Evolutionary conservation across 768 basidiomycete species (phyloP).

Genomic region (Thelephora aurantiotincta): DNA sequence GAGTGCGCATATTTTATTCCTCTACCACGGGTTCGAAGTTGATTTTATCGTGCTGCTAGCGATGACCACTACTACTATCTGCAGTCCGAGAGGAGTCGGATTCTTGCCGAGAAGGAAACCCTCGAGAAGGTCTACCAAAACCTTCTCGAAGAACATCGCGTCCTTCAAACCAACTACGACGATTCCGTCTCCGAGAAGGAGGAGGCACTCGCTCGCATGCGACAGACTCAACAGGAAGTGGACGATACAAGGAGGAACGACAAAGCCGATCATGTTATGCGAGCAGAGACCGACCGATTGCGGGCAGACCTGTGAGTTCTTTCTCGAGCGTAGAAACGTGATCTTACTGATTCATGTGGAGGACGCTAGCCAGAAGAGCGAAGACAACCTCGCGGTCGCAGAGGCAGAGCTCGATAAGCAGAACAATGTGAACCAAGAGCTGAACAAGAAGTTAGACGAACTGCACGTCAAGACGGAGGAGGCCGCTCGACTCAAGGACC

Average conservation of each 20-base stretch:
- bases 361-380: constrained; percentile 72
- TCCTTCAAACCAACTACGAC: constrained; percentile 63
- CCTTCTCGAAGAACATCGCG: constrained; percentile 62
- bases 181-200: constrained; percentile 69
- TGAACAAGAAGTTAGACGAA: constrained; percentile 72
- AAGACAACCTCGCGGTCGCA: constrained; percentile 74
- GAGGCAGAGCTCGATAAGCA: constrained; percentile 81
- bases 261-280: constrained; percentile 63
- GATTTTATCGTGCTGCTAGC: constrained; percentile 23
- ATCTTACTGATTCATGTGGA: constrained; percentile 13
- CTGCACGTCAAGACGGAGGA: constrained; percentile 68
- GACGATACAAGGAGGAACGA: constrained; percentile 46
- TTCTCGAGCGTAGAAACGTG: background rate
- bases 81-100: constrained; percentile 65
- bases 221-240: constrained; percentile 41
- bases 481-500: constrained; percentile 72
- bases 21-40: background rate
- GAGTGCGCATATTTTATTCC: constrained; percentile 38
- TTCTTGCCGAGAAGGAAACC: constrained; percentile 75
- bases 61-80: constrained; percentile 84
- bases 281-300: constrained; percentile 71
- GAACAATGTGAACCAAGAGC: constrained; percentile 46
- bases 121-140: constrained; percentile 69
- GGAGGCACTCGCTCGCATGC: constrained; percentile 50
- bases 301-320: constrained; percentile 69